Evolutionary conservation across 1,284 basidiomycete genomes (phyloP).

Genomic region (Rhodofomes roseus): DNA sequence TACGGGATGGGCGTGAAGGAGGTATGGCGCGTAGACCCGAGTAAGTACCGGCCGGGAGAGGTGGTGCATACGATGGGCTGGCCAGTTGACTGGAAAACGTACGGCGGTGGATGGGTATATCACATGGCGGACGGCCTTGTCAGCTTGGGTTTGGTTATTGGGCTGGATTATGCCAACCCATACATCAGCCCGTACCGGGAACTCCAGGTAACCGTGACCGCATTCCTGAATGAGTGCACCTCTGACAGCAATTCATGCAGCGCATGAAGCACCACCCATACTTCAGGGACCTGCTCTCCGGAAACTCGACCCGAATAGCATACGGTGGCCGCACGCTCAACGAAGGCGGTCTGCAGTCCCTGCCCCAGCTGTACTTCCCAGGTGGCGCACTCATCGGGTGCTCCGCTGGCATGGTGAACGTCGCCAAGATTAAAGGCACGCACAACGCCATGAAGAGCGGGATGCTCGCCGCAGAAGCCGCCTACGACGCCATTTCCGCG

Average conservation of each 20-base stretch:
- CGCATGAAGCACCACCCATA: conserved; percentile 98
- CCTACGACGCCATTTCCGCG: conserved; percentile 58
- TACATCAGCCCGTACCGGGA: conserved; percentile 92
- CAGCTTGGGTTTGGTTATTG: conserved; percentile 89
- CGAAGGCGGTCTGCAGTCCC: conserved; percentile 92
- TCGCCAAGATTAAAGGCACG: conserved; percentile 99
- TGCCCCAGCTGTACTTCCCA: conserved; percentile 91
- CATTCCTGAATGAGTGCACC: background rate
- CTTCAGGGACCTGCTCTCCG: conserved; percentile 78
- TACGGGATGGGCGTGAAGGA: conserved; percentile 98
- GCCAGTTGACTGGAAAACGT: conserved; percentile 85
- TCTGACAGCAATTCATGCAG: conserved; percentile 34
- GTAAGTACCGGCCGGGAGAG: conserved; percentile 79
- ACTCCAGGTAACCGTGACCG: conserved; percentile 64
- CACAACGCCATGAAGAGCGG: conserved; percentile 99
- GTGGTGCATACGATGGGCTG: conserved; percentile 94
- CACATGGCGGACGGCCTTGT: conserved; percentile 95
- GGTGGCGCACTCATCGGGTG: conserved; percentile 96
- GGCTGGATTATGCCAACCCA: conserved; percentile 94
- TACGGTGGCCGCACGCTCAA: conserved; percentile 93
- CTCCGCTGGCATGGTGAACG: conserved; percentile 94
- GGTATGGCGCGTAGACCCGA: conserved; percentile 88
- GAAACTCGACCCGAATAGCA: conserved; percentile 72
- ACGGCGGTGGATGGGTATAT: conserved; percentile 94
- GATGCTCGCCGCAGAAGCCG: conserved; percentile 93